Conservation (phyloP, 108 stramenopile species). For the Seminavis robusta region DNA sequence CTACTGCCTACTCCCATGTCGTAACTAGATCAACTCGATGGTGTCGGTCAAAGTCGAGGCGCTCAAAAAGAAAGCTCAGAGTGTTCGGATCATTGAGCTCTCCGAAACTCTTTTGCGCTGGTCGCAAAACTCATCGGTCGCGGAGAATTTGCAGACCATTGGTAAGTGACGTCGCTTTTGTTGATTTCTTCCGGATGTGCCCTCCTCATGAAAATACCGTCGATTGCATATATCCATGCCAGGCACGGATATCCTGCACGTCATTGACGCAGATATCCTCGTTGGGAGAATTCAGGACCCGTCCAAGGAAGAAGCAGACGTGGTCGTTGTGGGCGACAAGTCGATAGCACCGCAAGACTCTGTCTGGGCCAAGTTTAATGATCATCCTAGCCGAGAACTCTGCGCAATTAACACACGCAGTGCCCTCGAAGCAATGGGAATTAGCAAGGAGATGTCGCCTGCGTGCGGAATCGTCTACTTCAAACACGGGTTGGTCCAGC, state of each 20-base stretch:
- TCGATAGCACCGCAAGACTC: not conserved
- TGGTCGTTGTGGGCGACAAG: slow-evolving; percentile 8
- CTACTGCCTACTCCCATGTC: no score
- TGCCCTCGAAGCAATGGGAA: not conserved
- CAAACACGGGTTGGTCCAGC: slow-evolving; percentile 1
- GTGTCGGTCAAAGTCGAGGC: slow-evolving; percentile 14
- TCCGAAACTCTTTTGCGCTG: not conserved
- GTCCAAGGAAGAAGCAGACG: not conserved
- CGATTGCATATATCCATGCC: no score
- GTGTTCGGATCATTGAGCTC: slow-evolving; percentile 10
- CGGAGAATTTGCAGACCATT: not conserved
- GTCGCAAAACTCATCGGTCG: not conserved
- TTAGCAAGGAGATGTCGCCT: slow-evolving; percentile 9
- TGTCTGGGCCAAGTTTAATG: slow-evolving; percentile 9
- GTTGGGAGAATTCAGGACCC: slow-evolving; percentile 5
- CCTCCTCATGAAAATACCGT: no score
- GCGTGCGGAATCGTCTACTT: slow-evolving; percentile 15
- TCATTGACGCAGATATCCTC: slow-evolving; percentile 14
- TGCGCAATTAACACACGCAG: not conserved
- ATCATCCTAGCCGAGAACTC: slow-evolving; percentile 2
- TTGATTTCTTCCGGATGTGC: no score
- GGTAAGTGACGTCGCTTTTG: no score
- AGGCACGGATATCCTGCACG: not conserved
- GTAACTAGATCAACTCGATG: no score
- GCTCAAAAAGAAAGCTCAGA: slow-evolving; percentile 8